These are phyloP conservation scores for Brasenia schreberi DNA, from an alignment of 164 flowering plant species.

Conservation along the genomic window DNA sequence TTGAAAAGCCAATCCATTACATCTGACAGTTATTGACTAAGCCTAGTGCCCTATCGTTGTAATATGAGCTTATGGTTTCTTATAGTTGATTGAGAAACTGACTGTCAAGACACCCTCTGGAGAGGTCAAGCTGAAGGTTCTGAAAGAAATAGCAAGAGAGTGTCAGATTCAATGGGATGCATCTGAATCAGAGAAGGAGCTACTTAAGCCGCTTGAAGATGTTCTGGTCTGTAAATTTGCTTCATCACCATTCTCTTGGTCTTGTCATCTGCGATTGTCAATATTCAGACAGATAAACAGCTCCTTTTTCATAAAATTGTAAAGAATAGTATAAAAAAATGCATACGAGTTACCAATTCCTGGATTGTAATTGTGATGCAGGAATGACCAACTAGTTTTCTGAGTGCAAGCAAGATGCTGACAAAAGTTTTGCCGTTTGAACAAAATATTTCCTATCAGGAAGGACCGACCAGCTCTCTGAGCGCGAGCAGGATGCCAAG, in stretches of 20 bases:
- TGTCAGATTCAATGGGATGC: slow-evolving; percentile 84
- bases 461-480: too few species aligned
- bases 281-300: neutral
- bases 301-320: neutral
- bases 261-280: neutral
- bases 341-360: neutral
- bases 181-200: slow-evolving; percentile 73
- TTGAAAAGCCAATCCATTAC: neutral
- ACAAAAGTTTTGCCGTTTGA: slow-evolving; percentile 22
- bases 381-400: slow-evolving; percentile 73
- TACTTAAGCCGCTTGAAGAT: slow-evolving; percentile 88
- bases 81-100: slow-evolving; percentile 84
- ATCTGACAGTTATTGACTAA: too few species aligned
- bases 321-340: neutral
- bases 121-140: slow-evolving; percentile 67
- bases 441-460: neutral
- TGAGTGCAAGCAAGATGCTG: slow-evolving; percentile 66
- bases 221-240: slow-evolving; percentile 33
- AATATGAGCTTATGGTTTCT: slow-evolving; percentile 2
- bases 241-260: slow-evolving; percentile 10
- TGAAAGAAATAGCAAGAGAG: slow-evolving; percentile 98
- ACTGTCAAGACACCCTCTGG: slow-evolving; percentile 84
- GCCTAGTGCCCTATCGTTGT: too few species aligned
- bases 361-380: slow-evolving; percentile 10
- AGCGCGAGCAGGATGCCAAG: neutral